A percentile compares a stretch with the other conserved stretches of the same genome.
Evolutionary conservation across 139 green algal genomes (phyloP).

Genomic region (Eudorina sp.): DNA sequence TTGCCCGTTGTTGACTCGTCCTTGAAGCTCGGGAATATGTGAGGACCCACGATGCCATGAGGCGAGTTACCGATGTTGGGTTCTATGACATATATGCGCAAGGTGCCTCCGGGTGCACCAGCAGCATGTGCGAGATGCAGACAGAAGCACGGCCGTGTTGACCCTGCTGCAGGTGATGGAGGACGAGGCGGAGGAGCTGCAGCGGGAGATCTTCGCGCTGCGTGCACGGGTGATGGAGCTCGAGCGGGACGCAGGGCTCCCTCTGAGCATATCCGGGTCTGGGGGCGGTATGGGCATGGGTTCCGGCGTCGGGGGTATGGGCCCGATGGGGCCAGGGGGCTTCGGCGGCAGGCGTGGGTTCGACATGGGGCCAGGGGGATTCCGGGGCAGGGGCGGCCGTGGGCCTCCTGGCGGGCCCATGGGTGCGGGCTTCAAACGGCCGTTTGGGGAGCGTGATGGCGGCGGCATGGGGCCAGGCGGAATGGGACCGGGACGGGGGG

Average conservation of each 20-base stretch:
- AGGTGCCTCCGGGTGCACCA: too few relatives aligned
- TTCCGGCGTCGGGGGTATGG: neutral
- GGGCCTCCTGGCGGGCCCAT: conserved; percentile 13
- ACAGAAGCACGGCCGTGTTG: too few relatives aligned
- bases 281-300: conserved; percentile 20
- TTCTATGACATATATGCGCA: too few relatives aligned
- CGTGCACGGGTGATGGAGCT: conserved; percentile 54
- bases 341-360: conserved; percentile 29
- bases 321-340: conserved; percentile 10
- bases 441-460: conserved; percentile 42
- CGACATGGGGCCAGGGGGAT: conserved; percentile 35
- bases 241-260: conserved; percentile 33
- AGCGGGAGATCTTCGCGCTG: conserved; percentile 69
- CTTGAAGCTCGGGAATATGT: too few relatives aligned
- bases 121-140: too few relatives aligned
- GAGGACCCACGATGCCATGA: too few relatives aligned
- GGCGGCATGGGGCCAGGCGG: conserved; percentile 1
- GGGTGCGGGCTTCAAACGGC: conserved; percentile 40
- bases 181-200: conserved; percentile 73
- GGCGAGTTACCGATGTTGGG: too few relatives aligned
- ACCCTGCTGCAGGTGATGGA: conserved; percentile 51
- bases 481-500: neutral
- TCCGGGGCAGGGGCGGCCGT: conserved; percentile 26
- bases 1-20: too few relatives aligned
- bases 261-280: conserved; percentile 1